These are phyloP conservation scores for Ambrosia trifida DNA, from an alignment of 129 eudicot species.

Conservation along the genomic window DNA sequence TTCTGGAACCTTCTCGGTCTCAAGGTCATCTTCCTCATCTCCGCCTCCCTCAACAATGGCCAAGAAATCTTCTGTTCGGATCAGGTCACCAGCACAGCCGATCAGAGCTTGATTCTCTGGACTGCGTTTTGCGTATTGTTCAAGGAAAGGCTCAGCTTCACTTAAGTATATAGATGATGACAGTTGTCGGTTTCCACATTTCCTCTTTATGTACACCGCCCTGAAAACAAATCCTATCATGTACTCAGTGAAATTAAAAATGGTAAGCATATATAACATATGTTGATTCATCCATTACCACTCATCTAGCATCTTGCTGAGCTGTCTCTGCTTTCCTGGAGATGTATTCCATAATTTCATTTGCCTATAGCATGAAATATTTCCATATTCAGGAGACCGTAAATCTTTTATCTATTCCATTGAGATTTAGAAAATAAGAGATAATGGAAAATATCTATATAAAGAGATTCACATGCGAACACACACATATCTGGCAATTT, in stretches of 20 bases:
- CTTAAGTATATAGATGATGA: slow-evolving; percentile 74
- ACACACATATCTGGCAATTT: neutral
- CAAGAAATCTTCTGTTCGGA: slow-evolving; percentile 80
- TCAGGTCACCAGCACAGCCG: slow-evolving; percentile 82
- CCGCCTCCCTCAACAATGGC: slow-evolving; percentile 69
- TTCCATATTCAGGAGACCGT: neutral
- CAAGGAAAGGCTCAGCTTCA: slow-evolving; percentile 96
- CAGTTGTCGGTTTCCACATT: slow-evolving; percentile 62
- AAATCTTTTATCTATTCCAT: neutral
- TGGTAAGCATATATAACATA: neutral
- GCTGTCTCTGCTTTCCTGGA: slow-evolving; percentile 63
- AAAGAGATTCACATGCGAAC: neutral
- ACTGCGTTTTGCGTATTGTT: slow-evolving; percentile 80
- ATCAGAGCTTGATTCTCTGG: slow-evolving; percentile 73
- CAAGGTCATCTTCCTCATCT: slow-evolving; percentile 91
- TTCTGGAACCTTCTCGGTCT: slow-evolving; percentile 47
- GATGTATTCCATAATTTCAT: slow-evolving; percentile 95
- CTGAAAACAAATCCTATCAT: slow-evolving; percentile 32
- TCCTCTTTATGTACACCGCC: slow-evolving; percentile 75
- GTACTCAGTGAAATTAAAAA: slow-evolving; percentile 10
- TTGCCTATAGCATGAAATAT: slow-evolving; percentile 52
- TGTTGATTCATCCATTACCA: slow-evolving; percentile 50
- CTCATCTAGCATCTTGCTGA: slow-evolving; percentile 89
- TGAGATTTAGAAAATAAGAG: neutral
- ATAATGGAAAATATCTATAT: neutral